A percentile compares a stretch with the other conserved stretches of the same genome.
Conservation (phyloP, 352 stramenopile species). For the Phytophthora uliginosa region DNA sequence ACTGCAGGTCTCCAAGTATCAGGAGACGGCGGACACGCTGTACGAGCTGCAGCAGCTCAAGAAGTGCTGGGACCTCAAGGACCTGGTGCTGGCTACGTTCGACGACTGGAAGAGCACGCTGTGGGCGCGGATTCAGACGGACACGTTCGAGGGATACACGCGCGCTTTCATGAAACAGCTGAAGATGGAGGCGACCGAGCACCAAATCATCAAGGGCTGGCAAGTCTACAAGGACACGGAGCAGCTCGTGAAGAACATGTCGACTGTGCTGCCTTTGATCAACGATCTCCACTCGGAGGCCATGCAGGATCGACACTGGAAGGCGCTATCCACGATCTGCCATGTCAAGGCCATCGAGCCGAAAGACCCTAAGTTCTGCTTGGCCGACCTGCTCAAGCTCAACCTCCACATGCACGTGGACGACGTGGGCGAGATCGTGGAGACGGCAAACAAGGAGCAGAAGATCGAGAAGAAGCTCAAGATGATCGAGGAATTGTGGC, state of each 20-base stretch:
- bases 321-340: constrained; percentile 84
- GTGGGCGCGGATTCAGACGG: constrained; percentile 87
- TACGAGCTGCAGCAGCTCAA: constrained; percentile 91
- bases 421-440: constrained; percentile 89
- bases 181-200: constrained; percentile 83
- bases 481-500: constrained; percentile 91
- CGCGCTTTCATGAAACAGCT: constrained; percentile 89
- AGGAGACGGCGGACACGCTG: constrained; percentile 90
- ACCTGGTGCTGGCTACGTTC: constrained; percentile 84
- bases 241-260: constrained; percentile 91
- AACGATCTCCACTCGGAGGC: constrained; percentile 96
- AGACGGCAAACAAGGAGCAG: constrained; percentile 91
- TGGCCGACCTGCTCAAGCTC: constrained; percentile 89
- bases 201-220: constrained; percentile 90
- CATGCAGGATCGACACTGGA: constrained; percentile 96
- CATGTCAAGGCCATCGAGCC: constrained; percentile 91
- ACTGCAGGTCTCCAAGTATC: constrained; percentile 89
- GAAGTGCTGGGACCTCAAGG: constrained; percentile 90
- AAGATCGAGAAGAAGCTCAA: constrained; percentile 93
- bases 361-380: constrained; percentile 84
- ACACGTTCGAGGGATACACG: constrained; percentile 81
- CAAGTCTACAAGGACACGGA: constrained; percentile 92
- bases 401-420: constrained; percentile 87
- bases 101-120: constrained; percentile 89
- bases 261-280: constrained; percentile 90